These are phyloP conservation scores for Ochromonas danica DNA, from an alignment of 108 stramenopile genomes.

Conservation along the genomic window DNA sequence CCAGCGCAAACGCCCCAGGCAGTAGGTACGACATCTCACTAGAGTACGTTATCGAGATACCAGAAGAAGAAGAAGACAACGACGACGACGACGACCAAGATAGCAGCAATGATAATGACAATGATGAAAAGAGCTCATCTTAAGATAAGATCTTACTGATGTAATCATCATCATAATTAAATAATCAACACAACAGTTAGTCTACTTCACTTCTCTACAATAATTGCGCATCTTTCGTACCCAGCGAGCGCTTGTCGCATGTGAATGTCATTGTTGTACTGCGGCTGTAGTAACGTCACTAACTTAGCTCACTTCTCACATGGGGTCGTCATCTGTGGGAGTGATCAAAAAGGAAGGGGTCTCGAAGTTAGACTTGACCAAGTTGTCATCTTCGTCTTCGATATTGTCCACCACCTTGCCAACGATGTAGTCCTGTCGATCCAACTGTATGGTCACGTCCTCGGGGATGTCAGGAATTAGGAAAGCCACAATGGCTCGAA, in stretches of 20 bases:
- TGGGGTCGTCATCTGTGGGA: not conserved
- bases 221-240: too few species aligned
- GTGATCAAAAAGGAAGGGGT: not conserved
- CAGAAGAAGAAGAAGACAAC: not conserved
- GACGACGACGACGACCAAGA: too few species aligned
- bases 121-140: too few species aligned
- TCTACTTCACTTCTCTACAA: too few species aligned
- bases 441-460: not conserved
- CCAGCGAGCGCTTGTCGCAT: too few species aligned
- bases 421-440: conserved; percentile 19
- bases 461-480: conserved; percentile 20
- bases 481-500: not conserved
- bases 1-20: conserved; percentile 77
- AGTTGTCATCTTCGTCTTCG: not conserved
- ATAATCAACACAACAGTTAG: too few species aligned
- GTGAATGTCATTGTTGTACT: too few species aligned
- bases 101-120: too few species aligned
- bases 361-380: not conserved
- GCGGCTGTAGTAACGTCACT: too few species aligned
- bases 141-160: too few species aligned
- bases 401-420: not conserved
- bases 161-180: too few species aligned
- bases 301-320: too few species aligned
- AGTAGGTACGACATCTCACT: conserved; percentile 82
- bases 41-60: conserved; percentile 61